phyloP scores from a whole-genome alignment of 345 rosid genomes.

The Salix koriyanagi region DNA sequence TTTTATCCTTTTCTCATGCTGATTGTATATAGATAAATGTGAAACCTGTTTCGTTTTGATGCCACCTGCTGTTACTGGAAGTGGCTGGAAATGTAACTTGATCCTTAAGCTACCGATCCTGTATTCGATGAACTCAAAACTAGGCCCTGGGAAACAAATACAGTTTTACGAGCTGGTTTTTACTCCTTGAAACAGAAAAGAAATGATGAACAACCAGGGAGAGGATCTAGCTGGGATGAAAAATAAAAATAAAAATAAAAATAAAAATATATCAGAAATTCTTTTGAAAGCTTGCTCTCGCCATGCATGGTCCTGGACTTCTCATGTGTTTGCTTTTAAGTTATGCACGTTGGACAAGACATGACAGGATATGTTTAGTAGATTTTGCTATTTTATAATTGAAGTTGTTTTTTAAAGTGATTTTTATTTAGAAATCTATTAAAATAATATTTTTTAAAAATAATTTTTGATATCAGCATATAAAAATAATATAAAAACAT shows the following conservation, averaged over 20 bases:
- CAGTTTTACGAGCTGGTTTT: neutral
- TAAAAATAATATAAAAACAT: too few relatives aligned
- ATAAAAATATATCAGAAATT: neutral
- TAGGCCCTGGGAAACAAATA: neutral
- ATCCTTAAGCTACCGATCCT: neutral
- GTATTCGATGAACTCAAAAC: neutral
- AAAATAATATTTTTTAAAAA: too few relatives aligned
- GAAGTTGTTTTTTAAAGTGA: too few relatives aligned
- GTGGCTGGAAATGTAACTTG: neutral
- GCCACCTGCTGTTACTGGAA: neutral
- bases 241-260: neutral
- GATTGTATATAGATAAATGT: too few relatives aligned
- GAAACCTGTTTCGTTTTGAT: too few relatives aligned
- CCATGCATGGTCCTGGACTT: neutral
- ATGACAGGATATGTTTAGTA: too few relatives aligned
- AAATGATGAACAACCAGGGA: neutral
- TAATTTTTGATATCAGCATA: too few relatives aligned
- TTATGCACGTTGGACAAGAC: too few relatives aligned
- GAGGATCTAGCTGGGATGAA: neutral
- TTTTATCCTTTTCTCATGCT: neutral
- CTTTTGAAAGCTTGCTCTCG: neutral
- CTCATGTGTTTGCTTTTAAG: too few relatives aligned
- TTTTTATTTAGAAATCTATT: too few relatives aligned
- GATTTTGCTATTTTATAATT: rapidly evolving
- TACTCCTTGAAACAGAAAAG: neutral